Evolutionary conservation across 768 basidiomycete genomes (phyloP).

Genomic region (Cystofilobasidium ferigula): DNA sequence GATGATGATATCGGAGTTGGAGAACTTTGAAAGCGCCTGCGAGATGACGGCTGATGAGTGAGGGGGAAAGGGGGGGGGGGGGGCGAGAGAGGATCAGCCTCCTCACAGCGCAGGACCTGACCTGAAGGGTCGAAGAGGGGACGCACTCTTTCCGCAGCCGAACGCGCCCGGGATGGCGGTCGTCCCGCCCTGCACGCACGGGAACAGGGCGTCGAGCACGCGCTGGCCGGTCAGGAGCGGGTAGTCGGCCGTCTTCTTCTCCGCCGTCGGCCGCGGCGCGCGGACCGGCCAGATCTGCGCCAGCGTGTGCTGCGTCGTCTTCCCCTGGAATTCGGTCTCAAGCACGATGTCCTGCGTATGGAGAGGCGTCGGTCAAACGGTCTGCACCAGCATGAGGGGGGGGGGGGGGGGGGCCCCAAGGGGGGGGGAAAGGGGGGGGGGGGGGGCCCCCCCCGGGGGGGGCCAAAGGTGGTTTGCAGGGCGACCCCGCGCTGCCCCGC

Average conservation of each 20-base stretch:
- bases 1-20: slow-evolving; percentile 97
- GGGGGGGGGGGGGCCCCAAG: too few relatives aligned
- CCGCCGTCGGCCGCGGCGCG: slow-evolving; percentile 87
- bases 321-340: slow-evolving; percentile 96
- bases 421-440: background rate
- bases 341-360: slow-evolving; percentile 69
- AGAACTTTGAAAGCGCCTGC: slow-evolving; percentile 93
- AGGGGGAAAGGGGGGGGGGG: too few relatives aligned
- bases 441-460: too few relatives aligned
- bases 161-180: slow-evolving; percentile 98
- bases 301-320: slow-evolving; percentile 82
- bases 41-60: slow-evolving; percentile 68
- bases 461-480: too few relatives aligned
- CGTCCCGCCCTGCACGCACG: slow-evolving; percentile 83
- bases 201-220: slow-evolving; percentile 92
- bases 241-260: slow-evolving; percentile 84
- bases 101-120: too few relatives aligned
- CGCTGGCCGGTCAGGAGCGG: slow-evolving; percentile 93
- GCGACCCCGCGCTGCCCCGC: too few relatives aligned
- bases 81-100: background rate
- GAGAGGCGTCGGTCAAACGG: background rate
- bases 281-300: slow-evolving; percentile 99
- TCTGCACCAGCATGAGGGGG: too few relatives aligned
- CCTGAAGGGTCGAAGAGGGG: background rate
- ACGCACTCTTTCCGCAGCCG: slow-evolving; percentile 67